These are phyloP conservation scores for Penicillium olsonii DNA, from an alignment of 2,329 filamentous ascomycete genomes.

Conservation along the genomic window DNA sequence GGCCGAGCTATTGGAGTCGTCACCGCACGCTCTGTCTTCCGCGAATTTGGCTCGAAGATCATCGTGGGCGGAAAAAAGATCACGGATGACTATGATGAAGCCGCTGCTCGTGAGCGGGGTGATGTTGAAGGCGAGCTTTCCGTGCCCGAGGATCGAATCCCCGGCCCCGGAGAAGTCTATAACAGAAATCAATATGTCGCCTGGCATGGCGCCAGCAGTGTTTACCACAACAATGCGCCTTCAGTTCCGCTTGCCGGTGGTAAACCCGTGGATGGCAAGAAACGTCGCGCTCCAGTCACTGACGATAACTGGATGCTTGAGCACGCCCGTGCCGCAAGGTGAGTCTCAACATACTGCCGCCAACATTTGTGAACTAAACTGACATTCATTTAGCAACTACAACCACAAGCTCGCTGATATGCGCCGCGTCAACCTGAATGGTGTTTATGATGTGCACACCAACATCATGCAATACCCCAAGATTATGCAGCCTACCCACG, in stretches of 20 bases:
- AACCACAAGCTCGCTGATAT: conserved; percentile 72
- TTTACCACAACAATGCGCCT: conserved; percentile 83
- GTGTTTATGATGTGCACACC: conserved; percentile 91
- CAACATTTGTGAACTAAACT: conserved; percentile 9
- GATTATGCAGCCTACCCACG: conserved; percentile 86
- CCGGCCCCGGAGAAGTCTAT: conserved; percentile 79
- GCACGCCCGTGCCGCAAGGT: conserved; percentile 90
- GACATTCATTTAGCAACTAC: conserved; percentile 65
- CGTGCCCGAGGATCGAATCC: conserved; percentile 80
- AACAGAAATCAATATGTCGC: conserved; percentile 99
- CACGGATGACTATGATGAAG: conserved; percentile 84
- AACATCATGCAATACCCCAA: conserved; percentile 86
- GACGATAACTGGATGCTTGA: conserved; percentile 96
- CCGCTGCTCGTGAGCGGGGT: conserved; percentile 72
- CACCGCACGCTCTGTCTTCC: conserved; percentile 92
- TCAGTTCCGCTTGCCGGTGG: conserved; percentile 73
- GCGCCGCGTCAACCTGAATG: conserved; percentile 69
- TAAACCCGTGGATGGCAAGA: conserved; percentile 75
- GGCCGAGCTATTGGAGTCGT: conserved; percentile 96
- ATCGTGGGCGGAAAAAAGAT: conserved; percentile 86
- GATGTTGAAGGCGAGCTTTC: conserved; percentile 85
- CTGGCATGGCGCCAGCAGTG: conserved; percentile 94
- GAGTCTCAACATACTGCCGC: conserved; percentile 33
- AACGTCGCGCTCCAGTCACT: conserved; percentile 82
- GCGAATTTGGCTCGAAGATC: conserved; percentile 93